These are phyloP conservation scores for Yarrowia hollandica DNA, from an alignment of 805 yeast genomes.

Conservation along the genomic window DNA sequence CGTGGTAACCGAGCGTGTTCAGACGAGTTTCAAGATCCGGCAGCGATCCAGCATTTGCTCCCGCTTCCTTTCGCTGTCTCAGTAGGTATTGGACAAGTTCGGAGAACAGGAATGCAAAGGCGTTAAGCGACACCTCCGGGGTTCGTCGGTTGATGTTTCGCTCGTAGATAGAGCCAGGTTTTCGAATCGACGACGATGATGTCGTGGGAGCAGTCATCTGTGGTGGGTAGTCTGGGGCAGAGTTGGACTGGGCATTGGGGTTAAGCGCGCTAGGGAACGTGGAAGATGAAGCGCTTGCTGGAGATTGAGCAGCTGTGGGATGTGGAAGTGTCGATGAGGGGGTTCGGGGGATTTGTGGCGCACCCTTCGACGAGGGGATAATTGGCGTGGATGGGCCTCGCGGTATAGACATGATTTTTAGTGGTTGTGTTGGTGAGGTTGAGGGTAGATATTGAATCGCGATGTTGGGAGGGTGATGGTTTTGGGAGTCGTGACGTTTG, in stretches of 20 bases:
- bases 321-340: conserved; percentile 41
- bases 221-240: conserved; percentile 13
- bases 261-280: conserved; percentile 7
- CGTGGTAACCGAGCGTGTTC: conserved; percentile 72
- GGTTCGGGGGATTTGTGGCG: conserved; percentile 44
- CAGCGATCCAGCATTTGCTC: conserved; percentile 40
- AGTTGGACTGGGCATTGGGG: conserved; percentile 5
- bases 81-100: conserved; percentile 70
- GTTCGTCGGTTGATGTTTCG: conserved; percentile 64
- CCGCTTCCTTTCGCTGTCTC: conserved; percentile 54
- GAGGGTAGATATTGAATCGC: neutral
- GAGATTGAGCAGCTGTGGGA: conserved; percentile 32
- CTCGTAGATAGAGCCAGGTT: conserved; percentile 55
- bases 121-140: conserved; percentile 64
- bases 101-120: conserved; percentile 67
- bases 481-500: neutral
- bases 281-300: conserved; percentile 1
- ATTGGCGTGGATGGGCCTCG: conserved; percentile 36
- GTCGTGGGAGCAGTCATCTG: neutral
- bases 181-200: conserved; percentile 20
- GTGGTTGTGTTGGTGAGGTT: neutral
- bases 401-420: neutral
- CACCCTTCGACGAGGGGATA: conserved; percentile 35
- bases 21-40: conserved; percentile 63
- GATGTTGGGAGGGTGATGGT: conserved; percentile 19